A percentile compares a stretch with the other conserved stretches of the same genome.
Conservation (phyloP, 169 alveolate genomes). For the Cryptosporidium xiaoi region DNA sequence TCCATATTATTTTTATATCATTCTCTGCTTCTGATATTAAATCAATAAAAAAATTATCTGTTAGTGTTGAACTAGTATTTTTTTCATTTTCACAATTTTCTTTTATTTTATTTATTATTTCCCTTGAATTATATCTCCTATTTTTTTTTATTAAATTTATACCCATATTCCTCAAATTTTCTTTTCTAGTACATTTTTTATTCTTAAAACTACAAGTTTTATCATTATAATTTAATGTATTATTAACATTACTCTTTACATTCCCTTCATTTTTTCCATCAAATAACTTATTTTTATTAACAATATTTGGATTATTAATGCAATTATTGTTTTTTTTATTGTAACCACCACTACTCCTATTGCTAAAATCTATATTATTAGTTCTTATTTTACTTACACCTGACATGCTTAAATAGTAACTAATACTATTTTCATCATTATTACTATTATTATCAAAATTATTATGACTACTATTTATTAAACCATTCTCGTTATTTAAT, state of each 20-base stretch:
- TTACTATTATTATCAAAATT: background rate
- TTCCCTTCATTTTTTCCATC: background rate
- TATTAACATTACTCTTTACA: background rate
- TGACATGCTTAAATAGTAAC: no score
- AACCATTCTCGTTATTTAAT: background rate
- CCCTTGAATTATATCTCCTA: constrained; percentile 18
- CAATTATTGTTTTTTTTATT: background rate
- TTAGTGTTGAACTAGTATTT: background rate
- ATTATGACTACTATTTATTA: background rate
- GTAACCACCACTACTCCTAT: background rate
- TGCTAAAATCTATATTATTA: background rate
- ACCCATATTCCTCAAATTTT: background rate
- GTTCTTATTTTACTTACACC: no score
- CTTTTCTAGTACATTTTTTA: background rate
- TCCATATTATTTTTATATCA: constrained; percentile 59
- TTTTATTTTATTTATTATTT: constrained; percentile 21
- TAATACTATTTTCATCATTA: background rate
- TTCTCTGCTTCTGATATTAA: constrained; percentile 57
- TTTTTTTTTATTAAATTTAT: background rate
- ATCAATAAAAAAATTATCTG: constrained; percentile 52
- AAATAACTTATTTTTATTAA: background rate
- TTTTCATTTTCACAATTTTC: constrained; percentile 2
- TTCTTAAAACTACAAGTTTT: constrained; percentile 23
- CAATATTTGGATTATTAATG: background rate
- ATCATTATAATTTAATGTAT: constrained; percentile 1